Evolutionary conservation across 2,329 filamentous ascomycete species (phyloP), one percentile per base, ranked within the genome.

Genomic region (Cladosporium sp.): DNA sequence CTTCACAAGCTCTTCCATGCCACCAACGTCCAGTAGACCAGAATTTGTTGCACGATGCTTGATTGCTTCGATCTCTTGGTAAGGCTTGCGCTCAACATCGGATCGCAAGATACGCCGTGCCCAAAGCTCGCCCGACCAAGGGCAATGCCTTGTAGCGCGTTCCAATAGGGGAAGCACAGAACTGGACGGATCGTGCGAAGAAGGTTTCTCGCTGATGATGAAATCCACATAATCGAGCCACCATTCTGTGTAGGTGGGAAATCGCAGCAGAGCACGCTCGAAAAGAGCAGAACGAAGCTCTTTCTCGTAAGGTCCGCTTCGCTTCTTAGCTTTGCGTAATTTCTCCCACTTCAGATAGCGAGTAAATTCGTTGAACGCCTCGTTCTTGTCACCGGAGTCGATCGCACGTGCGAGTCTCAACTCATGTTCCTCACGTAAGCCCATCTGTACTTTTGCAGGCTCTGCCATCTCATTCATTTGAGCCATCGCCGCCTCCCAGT

Each of bases 31-130:
- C 5, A 97, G 80, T 42, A 95, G 81, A 8, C 91, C 88, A 52
- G 90, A 91, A 69, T 88, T 90, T 0, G 92, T 97, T 6, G 94
- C 94, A 43, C 87, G 87, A 73, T 97, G 91, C 74, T 99, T 99
- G 72, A 97, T 92, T 40, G 86, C 82, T 67, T 95, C 90, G 55
- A 97, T 90, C 51, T 90, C 88, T 22, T 87, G 80, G 67, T 96
- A 96, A 0, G 88, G 81, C 63, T 87, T 83, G 36, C 84, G 84
- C 61, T 90, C 88, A 47, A 90, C 84, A 74, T 97, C 94, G 3
- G 91, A 89, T 19, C 87, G 88, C 55, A 97, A 76, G 25, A 99
- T 88, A 64, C 92, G 92, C 64, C 93, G 87, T 6, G 90, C 90
- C 94, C 94, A 99, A 6, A 99, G 81, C 28, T 84, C 82, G 15